phyloP scores from a whole-genome alignment of 371 early-diverging fungal species.

The Dinochytrium kinnereticum region DNA sequence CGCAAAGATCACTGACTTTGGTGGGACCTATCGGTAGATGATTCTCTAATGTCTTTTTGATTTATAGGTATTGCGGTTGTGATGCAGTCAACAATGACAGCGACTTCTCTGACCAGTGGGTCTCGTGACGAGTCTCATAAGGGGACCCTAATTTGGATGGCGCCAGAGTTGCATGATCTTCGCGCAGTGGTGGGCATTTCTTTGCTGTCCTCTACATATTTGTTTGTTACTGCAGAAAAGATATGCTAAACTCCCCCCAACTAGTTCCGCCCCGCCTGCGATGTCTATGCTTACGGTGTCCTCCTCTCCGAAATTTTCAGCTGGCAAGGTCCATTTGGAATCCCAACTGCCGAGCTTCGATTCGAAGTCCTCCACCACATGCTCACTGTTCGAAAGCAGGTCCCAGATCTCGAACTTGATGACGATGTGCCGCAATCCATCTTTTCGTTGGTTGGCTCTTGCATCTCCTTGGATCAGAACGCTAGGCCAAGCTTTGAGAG shows the following conservation, averaged over 20 bases:
- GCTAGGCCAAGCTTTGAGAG: neutral
- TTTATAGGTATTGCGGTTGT: no score
- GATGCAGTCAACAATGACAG: neutral
- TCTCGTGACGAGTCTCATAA: no score
- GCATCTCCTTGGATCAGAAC: neutral
- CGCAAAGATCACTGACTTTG: slow-evolving; percentile 34
- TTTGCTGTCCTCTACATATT: neutral
- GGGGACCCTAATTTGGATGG: slow-evolving; percentile 36
- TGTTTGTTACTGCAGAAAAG: no score
- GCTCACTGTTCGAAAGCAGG: neutral
- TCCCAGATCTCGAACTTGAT: neutral
- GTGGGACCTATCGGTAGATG: slow-evolving; percentile 26
- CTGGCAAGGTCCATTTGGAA: slow-evolving; percentile 32
- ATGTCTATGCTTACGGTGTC: slow-evolving; percentile 32
- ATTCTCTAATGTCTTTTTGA: neutral
- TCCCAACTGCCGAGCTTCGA: neutral
- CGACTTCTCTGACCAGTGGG: neutral
- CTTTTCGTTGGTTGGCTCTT: neutral
- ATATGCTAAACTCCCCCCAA: no score
- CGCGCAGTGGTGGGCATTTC: slow-evolving; percentile 17
- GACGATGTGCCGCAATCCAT: neutral
- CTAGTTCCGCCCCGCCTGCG: slow-evolving; percentile 15
- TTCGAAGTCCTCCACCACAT: neutral
- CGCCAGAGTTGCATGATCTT: slow-evolving; percentile 28
- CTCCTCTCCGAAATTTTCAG: slow-evolving; percentile 32